Percentiles rank a stretch among this genome's conserved stretches.
phyloP scores from a whole-genome alignment of 345 rosid species.

The Bruguiera gymnorhiza region DNA sequence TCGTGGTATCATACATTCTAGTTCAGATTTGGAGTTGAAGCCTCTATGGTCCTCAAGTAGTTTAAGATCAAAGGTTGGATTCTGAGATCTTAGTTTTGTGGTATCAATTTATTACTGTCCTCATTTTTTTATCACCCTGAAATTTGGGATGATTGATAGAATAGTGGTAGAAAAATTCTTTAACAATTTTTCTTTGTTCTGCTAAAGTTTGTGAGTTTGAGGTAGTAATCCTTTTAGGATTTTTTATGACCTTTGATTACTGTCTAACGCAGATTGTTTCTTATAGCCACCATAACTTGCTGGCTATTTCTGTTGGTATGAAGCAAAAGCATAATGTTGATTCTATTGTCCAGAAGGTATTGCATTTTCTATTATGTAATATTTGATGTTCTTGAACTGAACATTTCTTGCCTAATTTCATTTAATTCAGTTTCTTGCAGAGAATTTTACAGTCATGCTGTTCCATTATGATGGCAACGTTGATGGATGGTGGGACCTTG shows the following conservation, averaged over 20 bases:
- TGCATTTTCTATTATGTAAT: slow-evolving; percentile 12
- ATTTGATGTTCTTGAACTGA: slow-evolving; percentile 4
- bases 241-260: slow-evolving; percentile 13
- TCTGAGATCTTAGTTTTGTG: slow-evolving; percentile 4
- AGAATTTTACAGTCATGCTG: slow-evolving; percentile 77
- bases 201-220: not conserved
- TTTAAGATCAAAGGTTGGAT: slow-evolving; percentile 58
- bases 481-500: slow-evolving; percentile 79
- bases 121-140: not conserved
- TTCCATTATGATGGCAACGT: slow-evolving; percentile 92
- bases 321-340: slow-evolving; percentile 81
- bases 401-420: slow-evolving; percentile 31
- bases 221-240: not conserved
- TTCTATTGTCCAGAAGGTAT: slow-evolving; percentile 71
- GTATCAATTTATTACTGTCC: not conserved
- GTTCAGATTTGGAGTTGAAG: slow-evolving; percentile 84
- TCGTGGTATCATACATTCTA: slow-evolving; percentile 56
- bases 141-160: not conserved
- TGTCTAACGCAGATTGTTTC: slow-evolving; percentile 35
- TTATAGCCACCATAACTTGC: slow-evolving; percentile 47
- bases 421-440: slow-evolving; percentile 87
- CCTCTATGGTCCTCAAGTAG: slow-evolving; percentile 84
- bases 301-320: slow-evolving; percentile 93
- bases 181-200: no score
- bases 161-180: not conserved